phyloP scores from a whole-genome alignment of 192 early-diverging fungal species.

The Paraglomus brasilianum region DNA sequence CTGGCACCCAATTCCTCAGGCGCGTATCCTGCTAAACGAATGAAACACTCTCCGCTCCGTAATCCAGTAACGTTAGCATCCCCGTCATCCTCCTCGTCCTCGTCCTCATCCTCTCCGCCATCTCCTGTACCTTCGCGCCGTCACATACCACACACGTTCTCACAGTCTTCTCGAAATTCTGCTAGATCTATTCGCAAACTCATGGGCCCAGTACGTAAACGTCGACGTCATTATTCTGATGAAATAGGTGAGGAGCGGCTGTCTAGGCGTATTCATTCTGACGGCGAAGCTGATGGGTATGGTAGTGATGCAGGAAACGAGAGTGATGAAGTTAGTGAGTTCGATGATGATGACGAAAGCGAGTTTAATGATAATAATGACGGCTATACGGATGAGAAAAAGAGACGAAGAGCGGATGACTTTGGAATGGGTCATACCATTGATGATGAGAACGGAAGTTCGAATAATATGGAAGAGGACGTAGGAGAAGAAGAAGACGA shows the following conservation, averaged over 20 bases:
- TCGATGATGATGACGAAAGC: conserved; percentile 7
- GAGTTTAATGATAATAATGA: conserved; percentile 5
- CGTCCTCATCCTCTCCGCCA: too few species aligned
- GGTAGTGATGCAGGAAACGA: conserved; percentile 21
- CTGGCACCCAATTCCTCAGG: not conserved
- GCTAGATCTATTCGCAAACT: not conserved
- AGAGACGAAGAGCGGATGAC: too few species aligned
- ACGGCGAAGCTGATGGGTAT: not conserved
- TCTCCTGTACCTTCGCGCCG: too few species aligned
- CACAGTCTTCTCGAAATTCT: not conserved
- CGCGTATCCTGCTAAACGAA: not conserved
- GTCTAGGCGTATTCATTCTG: not conserved
- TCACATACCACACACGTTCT: too few species aligned
- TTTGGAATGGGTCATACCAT: too few species aligned
- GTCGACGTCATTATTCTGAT: not conserved
- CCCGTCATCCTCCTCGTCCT: too few species aligned
- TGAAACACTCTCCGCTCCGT: conserved; percentile 21
- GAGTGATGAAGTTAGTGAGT: not conserved
- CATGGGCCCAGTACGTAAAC: not conserved
- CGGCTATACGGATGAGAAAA: too few species aligned
- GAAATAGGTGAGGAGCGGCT: not conserved
- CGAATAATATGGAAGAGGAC: too few species aligned
- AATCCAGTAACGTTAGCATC: conserved; percentile 5
- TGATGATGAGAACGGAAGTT: too few species aligned
- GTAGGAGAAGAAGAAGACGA: too few species aligned